Evolutionary conservation across 2,329 filamentous ascomycete species (phyloP).

Genomic region (Cercospora sp.): DNA sequence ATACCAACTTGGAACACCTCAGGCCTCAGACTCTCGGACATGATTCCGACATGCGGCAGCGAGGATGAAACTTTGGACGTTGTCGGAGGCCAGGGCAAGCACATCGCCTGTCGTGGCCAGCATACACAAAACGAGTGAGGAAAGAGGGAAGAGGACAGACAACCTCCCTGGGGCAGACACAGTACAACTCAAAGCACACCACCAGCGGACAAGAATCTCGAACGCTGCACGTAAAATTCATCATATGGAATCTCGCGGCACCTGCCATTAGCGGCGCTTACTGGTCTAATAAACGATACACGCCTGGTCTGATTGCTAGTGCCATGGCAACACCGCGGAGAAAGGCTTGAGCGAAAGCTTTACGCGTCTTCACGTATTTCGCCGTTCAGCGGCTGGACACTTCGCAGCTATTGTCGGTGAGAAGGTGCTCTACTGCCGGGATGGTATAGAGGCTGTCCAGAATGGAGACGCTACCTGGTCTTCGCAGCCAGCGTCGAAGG

Average conservation of each 20-base stretch:
- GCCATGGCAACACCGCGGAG: not conserved
- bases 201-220: not conserved
- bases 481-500: not conserved
- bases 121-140: not conserved
- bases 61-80: not conserved
- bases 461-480: too few relatives aligned
- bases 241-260: not conserved
- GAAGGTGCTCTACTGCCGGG: not conserved
- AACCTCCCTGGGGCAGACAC: not conserved
- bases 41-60: not conserved
- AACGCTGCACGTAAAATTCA: not conserved
- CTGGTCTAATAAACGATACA: not conserved
- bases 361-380: not conserved
- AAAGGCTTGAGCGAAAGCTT: not conserved
- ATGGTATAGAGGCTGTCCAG: not conserved
- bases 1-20: not conserved
- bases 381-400: not conserved
- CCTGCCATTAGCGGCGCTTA: not conserved
- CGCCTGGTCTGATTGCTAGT: not conserved
- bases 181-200: not conserved
- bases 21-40: not conserved
- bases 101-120: not conserved
- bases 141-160: not conserved
- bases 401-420: not conserved
- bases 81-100: not conserved